Evolutionary conservation across 2,329 filamentous ascomycete species (phyloP), one percentile per base, ranked within the genome.

Genomic region (Aureobasidium sp.): DNA sequence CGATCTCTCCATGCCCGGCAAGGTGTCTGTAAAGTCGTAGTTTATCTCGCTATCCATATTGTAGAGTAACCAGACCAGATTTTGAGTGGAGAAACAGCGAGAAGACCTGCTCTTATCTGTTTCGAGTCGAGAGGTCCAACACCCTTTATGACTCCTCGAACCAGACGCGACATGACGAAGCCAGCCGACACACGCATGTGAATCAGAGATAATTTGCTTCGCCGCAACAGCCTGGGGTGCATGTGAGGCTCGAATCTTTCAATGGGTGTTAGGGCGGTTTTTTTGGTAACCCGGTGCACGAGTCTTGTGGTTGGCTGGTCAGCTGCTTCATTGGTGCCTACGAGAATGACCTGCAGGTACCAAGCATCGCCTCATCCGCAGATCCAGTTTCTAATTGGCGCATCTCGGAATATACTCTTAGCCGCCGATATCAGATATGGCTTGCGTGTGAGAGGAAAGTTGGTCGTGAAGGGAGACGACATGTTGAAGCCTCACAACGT

Each of bases 271-370:
- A 45, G n/a, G 25, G 27, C 40, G 53, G 42, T 57, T 57, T n/a
- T n/a, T 8, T 46, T 57, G 23, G 19, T 45, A 57, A 46, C 37
- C 53, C 29, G 53, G 53, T 57, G 53, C 53, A 40, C 53, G 40
- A 57, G 53, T 57, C 53, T 29, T 35, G 53, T 57, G 40, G 40
- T 45, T 57, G 38, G 27, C 53, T 57, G 53, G 53, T 57, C 53
- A 57, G 53, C 53, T 57, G 53, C 53, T 37, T 46, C 51, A 57
- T 57, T 46, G 53, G 53, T 57, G 53, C 53, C 53, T 57, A 57
- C 29, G 8, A 40, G 40, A 31, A 57, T 57, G 40, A 57, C 40
- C 53, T 57, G 53, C 53, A 57, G 53, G 53, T 35, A 45, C 53
- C 53, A 46, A 57, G 53, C 53, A 45, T 46, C 53, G 29, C 53